These are phyloP conservation scores for Albatrellus ellisii DNA, from an alignment of 768 basidiomycete species.

Conservation along the genomic window DNA sequence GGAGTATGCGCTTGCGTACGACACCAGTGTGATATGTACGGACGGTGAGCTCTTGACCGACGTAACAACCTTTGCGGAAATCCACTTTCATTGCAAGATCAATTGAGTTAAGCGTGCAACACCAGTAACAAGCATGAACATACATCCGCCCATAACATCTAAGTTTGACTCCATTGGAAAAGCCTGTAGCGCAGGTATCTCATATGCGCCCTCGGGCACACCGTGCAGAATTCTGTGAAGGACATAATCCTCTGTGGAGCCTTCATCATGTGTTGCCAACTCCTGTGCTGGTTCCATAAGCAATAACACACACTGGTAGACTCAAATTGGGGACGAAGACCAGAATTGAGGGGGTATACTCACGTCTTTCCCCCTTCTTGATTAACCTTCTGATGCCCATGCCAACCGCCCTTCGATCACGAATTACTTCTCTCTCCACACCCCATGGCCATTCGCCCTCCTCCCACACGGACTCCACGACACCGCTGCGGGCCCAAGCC, in stretches of 20 bases:
- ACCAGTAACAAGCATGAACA: constrained; percentile 18
- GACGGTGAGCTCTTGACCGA: constrained; percentile 95
- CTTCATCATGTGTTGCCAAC: constrained; percentile 40
- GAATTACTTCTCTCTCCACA: constrained; percentile 31
- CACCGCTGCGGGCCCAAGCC: constrained; percentile 55
- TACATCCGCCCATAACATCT: constrained; percentile 89
- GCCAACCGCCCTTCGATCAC: constrained; percentile 57
- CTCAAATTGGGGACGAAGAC: constrained; percentile 3
- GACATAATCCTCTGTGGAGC: constrained; percentile 43
- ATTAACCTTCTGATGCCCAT: constrained; percentile 71
- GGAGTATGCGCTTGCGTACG: constrained; percentile 80
- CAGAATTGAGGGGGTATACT: constrained; percentile 28
- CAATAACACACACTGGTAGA: constrained; percentile 7
- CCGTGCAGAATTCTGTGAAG: constrained; percentile 72
- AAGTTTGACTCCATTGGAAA: constrained; percentile 94
- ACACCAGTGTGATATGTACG: constrained; percentile 93
- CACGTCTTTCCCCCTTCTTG: constrained; percentile 60
- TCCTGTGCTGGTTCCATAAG: constrained; percentile 32
- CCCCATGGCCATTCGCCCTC: constrained; percentile 47
- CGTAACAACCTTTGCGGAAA: constrained; percentile 95
- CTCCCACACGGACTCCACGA: constrained; percentile 66
- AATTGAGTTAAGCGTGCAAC: constrained; percentile 1
- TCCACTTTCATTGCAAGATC: constrained; percentile 46
- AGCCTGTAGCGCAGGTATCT: constrained; percentile 64
- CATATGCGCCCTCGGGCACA: constrained; percentile 75